Conservation (phyloP, 2,329 filamentous ascomycete species). For the Talaromyces sp. region DNA sequence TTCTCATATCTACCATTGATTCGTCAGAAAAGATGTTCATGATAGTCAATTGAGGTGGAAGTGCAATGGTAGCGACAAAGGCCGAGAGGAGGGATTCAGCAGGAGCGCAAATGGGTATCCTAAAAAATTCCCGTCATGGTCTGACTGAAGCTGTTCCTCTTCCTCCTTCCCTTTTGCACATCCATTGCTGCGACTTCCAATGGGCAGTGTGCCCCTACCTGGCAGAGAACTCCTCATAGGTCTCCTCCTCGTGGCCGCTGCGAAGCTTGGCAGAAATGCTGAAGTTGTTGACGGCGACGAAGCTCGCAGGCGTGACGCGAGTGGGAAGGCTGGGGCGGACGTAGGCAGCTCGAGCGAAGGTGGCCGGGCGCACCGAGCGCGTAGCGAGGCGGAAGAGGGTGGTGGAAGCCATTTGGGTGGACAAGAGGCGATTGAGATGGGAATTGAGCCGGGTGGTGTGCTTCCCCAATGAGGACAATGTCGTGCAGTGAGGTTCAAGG, state of each 20-base stretch:
- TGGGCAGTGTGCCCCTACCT: constrained; percentile 59
- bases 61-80: neutral
- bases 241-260: constrained; percentile 79
- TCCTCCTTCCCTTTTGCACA: neutral
- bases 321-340: constrained; percentile 48
- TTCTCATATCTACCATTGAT: constrained; percentile 80
- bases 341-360: constrained; percentile 62
- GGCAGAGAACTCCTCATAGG: constrained; percentile 96
- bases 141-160: neutral
- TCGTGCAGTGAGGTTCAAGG: constrained; percentile 4
- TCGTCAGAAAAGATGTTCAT: constrained; percentile 25
- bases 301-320: constrained; percentile 46
- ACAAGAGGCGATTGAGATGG: constrained; percentile 2
- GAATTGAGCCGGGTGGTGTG: constrained; percentile 8
- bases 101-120: neutral
- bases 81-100: neutral
- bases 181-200: constrained; percentile 12
- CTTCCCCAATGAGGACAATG: constrained; percentile 10
- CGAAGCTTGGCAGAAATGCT: constrained; percentile 51
- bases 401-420: constrained; percentile 57
- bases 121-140: neutral
- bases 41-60: neutral
- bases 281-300: constrained; percentile 60
- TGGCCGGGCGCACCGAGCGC: constrained; percentile 55
- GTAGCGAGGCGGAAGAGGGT: constrained; percentile 66